A percentile compares a stretch with the other conserved stretches of the same genome.
phyloP scores from a whole-genome alignment of 1,284 basidiomycete genomes.

The Moesziomyces antarcticus region DNA sequence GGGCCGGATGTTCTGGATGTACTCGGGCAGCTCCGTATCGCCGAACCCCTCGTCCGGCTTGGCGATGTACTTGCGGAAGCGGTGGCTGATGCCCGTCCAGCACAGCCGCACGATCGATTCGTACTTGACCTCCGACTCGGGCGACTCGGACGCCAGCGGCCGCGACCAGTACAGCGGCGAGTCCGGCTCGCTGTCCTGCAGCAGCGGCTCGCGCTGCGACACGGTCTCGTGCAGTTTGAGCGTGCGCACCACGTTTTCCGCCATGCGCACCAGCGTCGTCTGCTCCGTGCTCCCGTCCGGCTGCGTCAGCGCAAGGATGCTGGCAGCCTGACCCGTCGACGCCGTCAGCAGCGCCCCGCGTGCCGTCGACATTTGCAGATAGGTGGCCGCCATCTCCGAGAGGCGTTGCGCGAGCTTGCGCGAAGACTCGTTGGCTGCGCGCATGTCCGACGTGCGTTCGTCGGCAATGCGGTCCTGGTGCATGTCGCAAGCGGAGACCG shows the following conservation, averaged over 20 bases:
- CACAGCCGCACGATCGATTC: conserved; percentile 47
- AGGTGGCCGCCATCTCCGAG: conserved; percentile 33
- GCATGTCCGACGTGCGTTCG: conserved; percentile 39
- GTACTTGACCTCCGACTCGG: conserved; percentile 51
- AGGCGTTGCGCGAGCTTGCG: conserved; percentile 24
- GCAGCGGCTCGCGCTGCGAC: conserved; percentile 27
- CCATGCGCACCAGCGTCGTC: conserved; percentile 28
- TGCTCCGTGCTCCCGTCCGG: conserved; percentile 45
- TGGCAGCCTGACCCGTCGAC: conserved; percentile 43
- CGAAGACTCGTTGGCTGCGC: conserved; percentile 30
- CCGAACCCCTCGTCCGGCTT: conserved; percentile 37
- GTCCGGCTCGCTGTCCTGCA: conserved; percentile 42
- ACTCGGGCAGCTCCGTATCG: conserved; percentile 32
- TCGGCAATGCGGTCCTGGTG: conserved; percentile 33
- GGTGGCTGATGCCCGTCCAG: conserved; percentile 47
- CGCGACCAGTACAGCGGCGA: conserved; percentile 44
- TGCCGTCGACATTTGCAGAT: conserved; percentile 32
- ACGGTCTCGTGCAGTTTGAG: conserved; percentile 30
- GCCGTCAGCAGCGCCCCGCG: conserved; percentile 26
- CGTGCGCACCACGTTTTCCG: conserved; percentile 37
- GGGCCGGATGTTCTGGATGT: conserved; percentile 35
- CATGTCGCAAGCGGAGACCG: conserved; percentile 50
- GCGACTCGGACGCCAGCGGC: conserved; percentile 31
- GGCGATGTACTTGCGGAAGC: conserved; percentile 44
- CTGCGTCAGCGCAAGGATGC: conserved; percentile 43